A percentile compares a stretch with the other conserved stretches of the same genome.
These are phyloP conservation scores for Geotrichum fermentans DNA, from an alignment of 1,139 yeast genomes.

Conservation along the genomic window DNA sequence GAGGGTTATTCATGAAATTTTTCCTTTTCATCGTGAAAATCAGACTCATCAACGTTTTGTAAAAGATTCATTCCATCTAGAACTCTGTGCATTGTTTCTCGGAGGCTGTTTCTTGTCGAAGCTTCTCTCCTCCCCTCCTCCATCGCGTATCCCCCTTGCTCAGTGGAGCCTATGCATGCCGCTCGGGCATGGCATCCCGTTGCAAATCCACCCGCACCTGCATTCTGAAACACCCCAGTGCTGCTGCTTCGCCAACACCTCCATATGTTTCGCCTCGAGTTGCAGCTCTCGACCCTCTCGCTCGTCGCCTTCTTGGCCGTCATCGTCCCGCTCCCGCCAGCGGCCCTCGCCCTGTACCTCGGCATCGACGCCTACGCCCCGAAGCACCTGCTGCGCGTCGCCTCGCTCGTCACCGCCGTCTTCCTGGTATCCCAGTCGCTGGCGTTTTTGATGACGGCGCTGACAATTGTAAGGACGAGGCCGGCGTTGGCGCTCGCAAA, in stretches of 20 bases:
- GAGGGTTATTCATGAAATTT: neutral
- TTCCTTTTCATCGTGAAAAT: too few relatives aligned
- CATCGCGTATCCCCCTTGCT: neutral
- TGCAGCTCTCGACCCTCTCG: slow-evolving; percentile 16
- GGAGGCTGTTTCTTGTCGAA: neutral
- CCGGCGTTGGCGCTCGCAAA: slow-evolving; percentile 2
- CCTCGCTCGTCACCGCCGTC: slow-evolving; percentile 8
- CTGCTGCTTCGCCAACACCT: too few relatives aligned
- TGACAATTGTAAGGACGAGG: slow-evolving; percentile 4
- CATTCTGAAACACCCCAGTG: too few relatives aligned
- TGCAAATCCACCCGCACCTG: neutral
- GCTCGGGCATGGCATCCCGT: slow-evolving; percentile 1
- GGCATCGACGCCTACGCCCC: neutral
- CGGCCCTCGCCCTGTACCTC: slow-evolving; percentile 6
- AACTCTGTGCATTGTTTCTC: too few relatives aligned
- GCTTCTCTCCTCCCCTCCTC: neutral
- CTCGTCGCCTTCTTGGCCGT: slow-evolving; percentile 9
- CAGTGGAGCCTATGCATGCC: slow-evolving; percentile 4
- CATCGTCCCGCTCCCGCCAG: slow-evolving; percentile 4
- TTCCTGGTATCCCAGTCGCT: neutral
- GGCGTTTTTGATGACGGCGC: slow-evolving; percentile 5
- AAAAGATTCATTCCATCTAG: too few relatives aligned
- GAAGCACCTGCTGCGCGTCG: neutral
- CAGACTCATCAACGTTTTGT: too few relatives aligned
- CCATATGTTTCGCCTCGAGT: slow-evolving; percentile 12